A percentile compares a stretch with the other conserved stretches of the same genome.
Evolutionary conservation across 2,329 filamentous ascomycete genomes (phyloP).

Genomic region (Amesomyces nigricolor): DNA sequence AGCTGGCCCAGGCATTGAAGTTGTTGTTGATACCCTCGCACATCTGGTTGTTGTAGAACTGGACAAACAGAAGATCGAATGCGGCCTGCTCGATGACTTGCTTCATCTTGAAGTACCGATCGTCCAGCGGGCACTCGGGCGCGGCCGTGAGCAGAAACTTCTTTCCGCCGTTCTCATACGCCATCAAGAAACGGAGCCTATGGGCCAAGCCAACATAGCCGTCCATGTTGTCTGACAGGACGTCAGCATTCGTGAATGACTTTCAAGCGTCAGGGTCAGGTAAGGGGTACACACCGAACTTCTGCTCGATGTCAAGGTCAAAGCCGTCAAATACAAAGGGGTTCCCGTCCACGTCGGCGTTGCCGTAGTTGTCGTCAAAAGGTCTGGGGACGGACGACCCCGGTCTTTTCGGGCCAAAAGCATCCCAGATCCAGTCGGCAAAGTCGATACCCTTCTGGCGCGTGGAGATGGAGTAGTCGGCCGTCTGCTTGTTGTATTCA

Average conservation of each 20-base stretch:
- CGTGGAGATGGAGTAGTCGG: constrained; percentile 34
- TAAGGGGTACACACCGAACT: constrained; percentile 20
- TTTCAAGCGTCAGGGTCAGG: not conserved
- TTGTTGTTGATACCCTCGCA: constrained; percentile 37
- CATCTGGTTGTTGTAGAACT: constrained; percentile 44
- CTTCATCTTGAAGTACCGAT: constrained; percentile 39
- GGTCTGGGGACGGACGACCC: constrained; percentile 35
- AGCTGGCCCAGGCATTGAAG: constrained; percentile 34
- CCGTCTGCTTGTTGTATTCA: constrained; percentile 26
- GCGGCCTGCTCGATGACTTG: constrained; percentile 34
- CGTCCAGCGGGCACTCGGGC: constrained; percentile 39
- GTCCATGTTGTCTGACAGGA: constrained; percentile 19
- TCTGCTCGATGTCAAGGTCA: constrained; percentile 45
- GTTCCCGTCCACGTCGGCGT: constrained; percentile 9
- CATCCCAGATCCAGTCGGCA: constrained; percentile 35
- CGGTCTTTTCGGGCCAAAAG: constrained; percentile 34
- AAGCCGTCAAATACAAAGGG: constrained; percentile 46
- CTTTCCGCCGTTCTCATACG: not conserved
- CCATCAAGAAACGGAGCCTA: constrained; percentile 17
- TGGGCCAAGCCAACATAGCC: constrained; percentile 30
- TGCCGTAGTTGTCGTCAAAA: constrained; percentile 33
- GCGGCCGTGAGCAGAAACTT: constrained; percentile 42
- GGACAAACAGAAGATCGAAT: constrained; percentile 41
- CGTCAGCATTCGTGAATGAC: constrained; percentile 12
- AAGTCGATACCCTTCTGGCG: constrained; percentile 30